Base-by-base conservation (phyloP, 345 rosid genomes). In the Euphorbia tirucalli region DNA sequence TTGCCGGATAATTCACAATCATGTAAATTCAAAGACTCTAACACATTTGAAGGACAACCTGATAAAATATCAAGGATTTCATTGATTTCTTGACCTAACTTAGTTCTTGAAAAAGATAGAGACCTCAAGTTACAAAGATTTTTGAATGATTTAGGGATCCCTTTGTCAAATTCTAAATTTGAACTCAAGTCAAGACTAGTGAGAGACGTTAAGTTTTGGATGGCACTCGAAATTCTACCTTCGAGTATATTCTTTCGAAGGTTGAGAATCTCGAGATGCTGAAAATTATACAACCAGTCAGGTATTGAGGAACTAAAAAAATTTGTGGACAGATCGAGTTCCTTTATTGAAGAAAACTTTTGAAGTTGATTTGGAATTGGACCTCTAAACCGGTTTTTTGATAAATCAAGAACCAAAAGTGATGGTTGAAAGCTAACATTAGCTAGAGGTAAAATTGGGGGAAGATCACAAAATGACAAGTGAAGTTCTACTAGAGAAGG, bases 141-240 rank as follows among this genome's bases (percentile, higher is more conserved):
- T 10, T 55, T 58, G 11, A 75, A 15, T 1, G 80, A 76, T 63
- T 35, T 39, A 25, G 74, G 75, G 3, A 73, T 65, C 41, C 70
- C 69, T 52, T 80, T 75, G 0, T 61, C 14, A 7, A 61, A 37
- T 68, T 68, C 18, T n/a, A 25, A 18, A 8, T 4, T 10, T 0
- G 75, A 65, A 11, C 49, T 44, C 11, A 80, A 60, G 9, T 80
- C 66, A 7, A 80, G 61, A 7, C 3, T 2, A 8, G 0, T 13
- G n/a, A 80, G 61, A 14, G 75, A 73, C 1, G 79, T 69, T 28
- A 78, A 19, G 70, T 77, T 74, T 25, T 70, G 43, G 39, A 78
- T 39, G 32, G 15, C 41, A 39, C 56, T 44, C 15, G 83, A 39
- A 35, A 81, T 65, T 1, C 35, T 1, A 49, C 87, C 85, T 9